Evolutionary conservation across 2,329 filamentous ascomycete species (phyloP).

Genomic region (Fusarium zealandicum): DNA sequence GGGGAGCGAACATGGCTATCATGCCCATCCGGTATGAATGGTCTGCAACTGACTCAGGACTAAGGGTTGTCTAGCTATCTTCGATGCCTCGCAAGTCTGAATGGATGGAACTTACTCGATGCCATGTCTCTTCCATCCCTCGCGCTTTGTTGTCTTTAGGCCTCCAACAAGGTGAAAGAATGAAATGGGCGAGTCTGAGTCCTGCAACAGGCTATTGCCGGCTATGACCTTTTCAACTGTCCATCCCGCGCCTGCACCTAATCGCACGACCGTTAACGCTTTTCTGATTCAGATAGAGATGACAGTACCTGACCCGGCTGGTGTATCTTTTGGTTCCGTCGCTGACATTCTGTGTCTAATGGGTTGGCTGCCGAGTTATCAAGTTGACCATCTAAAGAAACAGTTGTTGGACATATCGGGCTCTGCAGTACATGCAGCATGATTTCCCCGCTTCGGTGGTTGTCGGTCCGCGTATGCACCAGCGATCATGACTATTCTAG

Average conservation of each 20-base stretch:
- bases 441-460: slow-evolving; percentile 11
- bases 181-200: slow-evolving; percentile 76
- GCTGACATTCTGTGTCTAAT: slow-evolving; percentile 10
- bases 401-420: background rate
- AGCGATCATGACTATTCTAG: background rate
- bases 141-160: slow-evolving; percentile 93
- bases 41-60: slow-evolving; percentile 90
- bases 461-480: slow-evolving; percentile 6
- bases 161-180: slow-evolving; percentile 95
- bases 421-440: background rate
- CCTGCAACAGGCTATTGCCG: slow-evolving; percentile 60
- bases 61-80: slow-evolving; percentile 38
- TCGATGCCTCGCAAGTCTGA: background rate
- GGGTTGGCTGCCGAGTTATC: background rate
- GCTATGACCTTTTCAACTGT: slow-evolving; percentile 68
- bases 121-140: slow-evolving; percentile 91
- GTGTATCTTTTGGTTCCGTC: background rate
- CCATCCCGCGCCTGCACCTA: slow-evolving; percentile 48
- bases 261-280: background rate
- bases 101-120: slow-evolving; percentile 55
- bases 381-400: background rate
- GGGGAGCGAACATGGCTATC: slow-evolving; percentile 87
- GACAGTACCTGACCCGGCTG: background rate
- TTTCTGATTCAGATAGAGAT: background rate
- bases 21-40: slow-evolving; percentile 99